A percentile compares a stretch with the other conserved stretches of the same genome.
Evolutionary conservation across 495 filamentous ascomycete species (phyloP).

Genomic region (Aspergillus ostianus): DNA sequence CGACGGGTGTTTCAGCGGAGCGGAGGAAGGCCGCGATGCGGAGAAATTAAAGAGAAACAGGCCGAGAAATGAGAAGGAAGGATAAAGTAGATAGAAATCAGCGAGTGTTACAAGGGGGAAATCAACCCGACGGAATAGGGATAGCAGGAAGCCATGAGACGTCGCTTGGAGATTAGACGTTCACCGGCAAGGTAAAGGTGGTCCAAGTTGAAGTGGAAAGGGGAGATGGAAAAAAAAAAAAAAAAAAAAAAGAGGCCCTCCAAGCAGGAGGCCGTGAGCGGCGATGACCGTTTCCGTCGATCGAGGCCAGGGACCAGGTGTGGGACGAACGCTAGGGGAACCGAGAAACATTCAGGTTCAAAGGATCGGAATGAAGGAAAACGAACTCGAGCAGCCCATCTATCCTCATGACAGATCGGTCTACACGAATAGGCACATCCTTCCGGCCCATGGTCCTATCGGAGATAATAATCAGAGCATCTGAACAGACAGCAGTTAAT

Average conservation of each 20-base stretch:
- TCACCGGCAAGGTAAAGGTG: background rate
- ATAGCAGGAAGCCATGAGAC: background rate
- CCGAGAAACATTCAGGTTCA: constrained; percentile 1
- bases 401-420: background rate
- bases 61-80: constrained; percentile 8
- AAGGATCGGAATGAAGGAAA: background rate
- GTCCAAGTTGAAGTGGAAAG: background rate
- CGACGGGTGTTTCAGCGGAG: constrained; percentile 1
- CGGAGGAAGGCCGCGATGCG: background rate
- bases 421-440: background rate
- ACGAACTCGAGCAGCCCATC: background rate
- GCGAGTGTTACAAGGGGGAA: background rate
- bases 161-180: background rate
- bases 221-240: constrained; percentile 10
- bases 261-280: constrained; percentile 17
- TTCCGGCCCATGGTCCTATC: background rate
- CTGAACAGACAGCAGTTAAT: background rate
- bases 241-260: constrained; percentile 3
- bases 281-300: constrained; percentile 21
- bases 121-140: background rate
- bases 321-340: constrained; percentile 9
- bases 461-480: background rate
- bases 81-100: background rate
- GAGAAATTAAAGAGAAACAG: constrained; percentile 1
- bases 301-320: constrained; percentile 1